Evolutionary conservation across 108 stramenopile species (phyloP), one percentile per base, ranked within the genome.

Genomic region (Fistulifera pelliculosa): DNA sequence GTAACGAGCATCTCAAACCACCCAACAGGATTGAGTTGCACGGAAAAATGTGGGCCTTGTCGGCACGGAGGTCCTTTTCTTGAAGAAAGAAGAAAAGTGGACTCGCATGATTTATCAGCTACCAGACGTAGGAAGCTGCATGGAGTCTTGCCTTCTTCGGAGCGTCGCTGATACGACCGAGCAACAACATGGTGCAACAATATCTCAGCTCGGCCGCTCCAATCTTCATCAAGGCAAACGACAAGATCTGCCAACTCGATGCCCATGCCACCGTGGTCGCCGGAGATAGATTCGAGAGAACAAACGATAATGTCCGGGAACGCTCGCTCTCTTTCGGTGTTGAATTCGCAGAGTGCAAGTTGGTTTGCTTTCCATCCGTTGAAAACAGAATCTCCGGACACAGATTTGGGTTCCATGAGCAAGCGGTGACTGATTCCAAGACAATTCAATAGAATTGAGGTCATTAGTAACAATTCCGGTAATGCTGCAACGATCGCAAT

Each of bases 211-310:
- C 83, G 54, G 24, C 92, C 84, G 52, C 81, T 83, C 92, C 88
- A 90, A 66, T 94, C 92, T 38, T 84, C 81, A 47, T 94, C 92
- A n/a, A 94, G 38, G 16, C 58, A 68, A 2, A 94, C 74, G 2
- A 94, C 70, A 22, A 73, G 45, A 54, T 84, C 69, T n/a, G 85
- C 79, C 23, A 52, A 61, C 25, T 71, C 69, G 23, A 79, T 64
- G 15, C 80, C 67, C 19, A 90, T 44, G 7, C 92, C 88, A 39
- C 72, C 75, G 42, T 71, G 55, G 40, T 61, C 39, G 7, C 71
- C 71, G 19, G 73, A 75, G 17, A 89, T 38, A 1, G 52, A 54
- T 6, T 40, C 58, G 12, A 85, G 75, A n/a, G 87, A 81, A 41
- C 79, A 58, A 31, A 93, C 52, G 7, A 93, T n/a, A 27, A 92